Percentiles rank a stretch among this genome's conserved stretches.
Conservation (phyloP, 768 basidiomycete species). For the Tephrocybe sp. region DNA sequence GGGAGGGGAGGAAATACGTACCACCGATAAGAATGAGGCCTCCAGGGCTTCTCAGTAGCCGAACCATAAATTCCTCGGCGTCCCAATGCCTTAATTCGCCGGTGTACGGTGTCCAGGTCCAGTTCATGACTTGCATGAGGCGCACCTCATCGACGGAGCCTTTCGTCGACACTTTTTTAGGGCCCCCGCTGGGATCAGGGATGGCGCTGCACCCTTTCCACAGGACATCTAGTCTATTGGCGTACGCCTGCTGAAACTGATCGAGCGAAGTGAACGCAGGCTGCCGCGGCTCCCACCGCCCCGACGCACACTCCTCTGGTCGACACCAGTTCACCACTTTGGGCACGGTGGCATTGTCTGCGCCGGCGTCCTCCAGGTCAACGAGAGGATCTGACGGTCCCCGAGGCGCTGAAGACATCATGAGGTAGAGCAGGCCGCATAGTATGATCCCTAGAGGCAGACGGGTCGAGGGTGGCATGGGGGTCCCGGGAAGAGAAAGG, state of each 20-base stretch:
- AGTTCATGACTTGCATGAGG: slow-evolving; percentile 29
- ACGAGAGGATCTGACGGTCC: background rate
- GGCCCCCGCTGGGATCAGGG: slow-evolving; percentile 7
- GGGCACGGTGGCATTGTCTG: slow-evolving; percentile 10
- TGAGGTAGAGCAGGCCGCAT: slow-evolving; percentile 12
- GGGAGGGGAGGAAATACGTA: slow-evolving; percentile 9
- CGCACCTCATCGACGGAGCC: slow-evolving; percentile 23
- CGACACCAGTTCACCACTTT: slow-evolving; percentile 17
- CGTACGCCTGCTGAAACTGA: slow-evolving; percentile 23
- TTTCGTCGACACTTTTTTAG: slow-evolving; percentile 14
- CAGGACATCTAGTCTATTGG: slow-evolving; percentile 22
- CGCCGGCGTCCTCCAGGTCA: slow-evolving; percentile 2
- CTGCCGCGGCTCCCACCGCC: slow-evolving; percentile 24
- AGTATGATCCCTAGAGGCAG: slow-evolving; percentile 10
- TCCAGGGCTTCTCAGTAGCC: slow-evolving; percentile 27
- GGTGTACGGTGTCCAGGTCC: slow-evolving; percentile 27
- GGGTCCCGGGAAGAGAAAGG: background rate
- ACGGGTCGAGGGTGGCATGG: slow-evolving; percentile 9
- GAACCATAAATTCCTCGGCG: slow-evolving; percentile 28
- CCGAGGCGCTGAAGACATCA: slow-evolving; percentile 6
- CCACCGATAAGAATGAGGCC: slow-evolving; percentile 29
- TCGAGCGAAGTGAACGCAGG: slow-evolving; percentile 21
- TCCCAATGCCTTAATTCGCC: slow-evolving; percentile 25
- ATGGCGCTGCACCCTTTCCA: slow-evolving; percentile 28
- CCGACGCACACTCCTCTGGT: slow-evolving; percentile 23